Evolutionary conservation across 2,329 filamentous ascomycete genomes (phyloP), one percentile per base, ranked within the genome.

Genomic region (Botrytis galanthina): DNA sequence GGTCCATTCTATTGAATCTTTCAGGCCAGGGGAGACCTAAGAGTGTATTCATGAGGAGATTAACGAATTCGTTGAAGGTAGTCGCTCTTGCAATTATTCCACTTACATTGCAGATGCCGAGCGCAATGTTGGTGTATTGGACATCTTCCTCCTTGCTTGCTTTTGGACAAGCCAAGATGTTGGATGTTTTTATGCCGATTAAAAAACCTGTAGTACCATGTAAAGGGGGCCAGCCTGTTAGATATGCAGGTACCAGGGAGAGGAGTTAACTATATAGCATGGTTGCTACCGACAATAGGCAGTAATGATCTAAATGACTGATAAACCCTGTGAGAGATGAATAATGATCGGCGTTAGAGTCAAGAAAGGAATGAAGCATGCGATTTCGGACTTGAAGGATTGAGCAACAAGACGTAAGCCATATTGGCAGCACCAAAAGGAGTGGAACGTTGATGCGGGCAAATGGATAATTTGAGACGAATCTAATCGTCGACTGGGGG

Each of bases 101-200:
- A 6, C 67, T 80, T 46, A 79, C 80, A 73, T 75, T 82, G 39
- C 77, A 83, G 51, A 79, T 86, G 74, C 86, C 86, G 8, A 79
- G 79, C 42, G 85, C 83, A 0, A 80, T 87, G 73, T 77, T 86
- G 77, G 76, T 87, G 10, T 87, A 87, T 76, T 87, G 86, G 86
- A 84, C 86, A 46, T 83, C 81, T 6, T 86, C 84, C 73, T 82
- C 81, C 42, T 79, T 81, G 74, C 75, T 83, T 61, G 84, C 84
- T 59, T 84, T 81, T 46, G 70, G 82, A 26, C 85, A 86, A 76
- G 80, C 78, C 5, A 75, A 76, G 70, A 37, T 84, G 29, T 74
- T 86, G 75, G 81, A 83, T 35, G 82, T 80, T 67, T 78, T 82
- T 39, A 82, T 85, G 54, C 82, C 83, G 35, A 73, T 80, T 6